Conservation (phyloP, 139 green algal species). For the Chlorella sp. region DNA sequence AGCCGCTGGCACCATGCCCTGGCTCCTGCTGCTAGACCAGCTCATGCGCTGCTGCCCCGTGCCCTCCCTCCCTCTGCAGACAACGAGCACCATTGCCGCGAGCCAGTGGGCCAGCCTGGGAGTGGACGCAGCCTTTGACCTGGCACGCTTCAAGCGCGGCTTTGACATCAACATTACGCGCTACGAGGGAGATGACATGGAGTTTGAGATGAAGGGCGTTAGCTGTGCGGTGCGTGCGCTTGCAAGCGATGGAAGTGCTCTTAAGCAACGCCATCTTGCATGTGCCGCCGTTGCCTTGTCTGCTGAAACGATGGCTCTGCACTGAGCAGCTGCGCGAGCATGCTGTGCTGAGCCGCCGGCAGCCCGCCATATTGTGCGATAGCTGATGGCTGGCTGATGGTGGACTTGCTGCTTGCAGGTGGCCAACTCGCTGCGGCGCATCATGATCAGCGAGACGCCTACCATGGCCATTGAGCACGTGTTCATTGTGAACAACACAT, state of each 20-base stretch:
- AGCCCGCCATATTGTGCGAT: neutral
- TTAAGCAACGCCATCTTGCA: too few relatives aligned
- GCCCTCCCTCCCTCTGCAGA: constrained; percentile 49
- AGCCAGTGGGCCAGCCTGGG: constrained; percentile 74
- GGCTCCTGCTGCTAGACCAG: neutral
- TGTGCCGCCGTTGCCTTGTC: too few relatives aligned
- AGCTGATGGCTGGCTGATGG: too few relatives aligned
- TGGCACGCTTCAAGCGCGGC: constrained; percentile 72
- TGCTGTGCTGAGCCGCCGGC: too few relatives aligned
- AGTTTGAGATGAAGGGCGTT: constrained; percentile 95
- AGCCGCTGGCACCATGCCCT: neutral
- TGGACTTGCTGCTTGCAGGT: constrained; percentile 70
- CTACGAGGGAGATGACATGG: constrained; percentile 67
- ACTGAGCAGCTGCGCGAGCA: too few relatives aligned
- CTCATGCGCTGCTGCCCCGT: neutral
- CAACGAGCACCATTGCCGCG: constrained; percentile 71
- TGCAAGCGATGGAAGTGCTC: too few relatives aligned
- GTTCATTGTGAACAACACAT: constrained; percentile 98
- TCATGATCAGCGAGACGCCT: constrained; percentile 96
- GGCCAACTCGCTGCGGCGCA: constrained; percentile 94
- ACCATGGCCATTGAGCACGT: constrained; percentile 99
- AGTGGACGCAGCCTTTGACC: constrained; percentile 82
- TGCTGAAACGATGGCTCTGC: too few relatives aligned
- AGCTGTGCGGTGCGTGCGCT: constrained; percentile 40
- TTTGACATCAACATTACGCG: constrained; percentile 64